A percentile compares a stretch with the other conserved stretches of the same genome.
These are phyloP conservation scores for Coemansia sp. DNA, from an alignment of 192 early-diverging fungal genomes.

Conservation along the genomic window DNA sequence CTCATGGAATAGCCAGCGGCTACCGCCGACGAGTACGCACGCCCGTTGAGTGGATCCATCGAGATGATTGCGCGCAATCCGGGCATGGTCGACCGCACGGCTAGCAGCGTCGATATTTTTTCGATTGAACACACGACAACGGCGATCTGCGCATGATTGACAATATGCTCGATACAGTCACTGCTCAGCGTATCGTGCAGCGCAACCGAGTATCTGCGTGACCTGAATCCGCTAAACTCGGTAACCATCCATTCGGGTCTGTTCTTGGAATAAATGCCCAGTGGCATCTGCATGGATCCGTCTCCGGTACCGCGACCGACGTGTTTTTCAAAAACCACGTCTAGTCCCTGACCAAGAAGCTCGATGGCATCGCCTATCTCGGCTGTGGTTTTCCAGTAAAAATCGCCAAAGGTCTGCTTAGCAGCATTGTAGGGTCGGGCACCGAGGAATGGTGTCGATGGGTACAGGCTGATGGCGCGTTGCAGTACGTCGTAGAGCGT, in stretches of 20 bases:
- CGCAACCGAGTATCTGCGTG: conserved; percentile 65
- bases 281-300: conserved; percentile 27
- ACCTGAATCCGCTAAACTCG: conserved; percentile 63
- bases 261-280: conserved; percentile 75
- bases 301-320: conserved; percentile 8
- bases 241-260: conserved; percentile 71
- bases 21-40: conserved; percentile 1
- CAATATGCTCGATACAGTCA: conserved; percentile 73
- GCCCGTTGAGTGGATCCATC: conserved; percentile 62
- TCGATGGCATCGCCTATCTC: conserved; percentile 61
- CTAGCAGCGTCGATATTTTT: conserved; percentile 58
- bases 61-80: conserved; percentile 68
- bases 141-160: conserved; percentile 74
- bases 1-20: conserved; percentile 14
- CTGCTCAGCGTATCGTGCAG: conserved; percentile 87
- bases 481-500: conserved; percentile 39
- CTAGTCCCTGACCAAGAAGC: conserved; percentile 66
- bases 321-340: conserved; percentile 58
- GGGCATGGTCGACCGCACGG: conserved; percentile 56
- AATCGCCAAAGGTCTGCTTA: conserved; percentile 56
- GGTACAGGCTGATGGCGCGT: conserved; percentile 54
- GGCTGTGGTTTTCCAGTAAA: conserved; percentile 67
- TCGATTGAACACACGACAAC: conserved; percentile 64
- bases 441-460: conserved; percentile 63
- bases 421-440: conserved; percentile 57